Conservation (phyloP, 306 rosid genomes). For the Vigna unguiculata region DNA sequence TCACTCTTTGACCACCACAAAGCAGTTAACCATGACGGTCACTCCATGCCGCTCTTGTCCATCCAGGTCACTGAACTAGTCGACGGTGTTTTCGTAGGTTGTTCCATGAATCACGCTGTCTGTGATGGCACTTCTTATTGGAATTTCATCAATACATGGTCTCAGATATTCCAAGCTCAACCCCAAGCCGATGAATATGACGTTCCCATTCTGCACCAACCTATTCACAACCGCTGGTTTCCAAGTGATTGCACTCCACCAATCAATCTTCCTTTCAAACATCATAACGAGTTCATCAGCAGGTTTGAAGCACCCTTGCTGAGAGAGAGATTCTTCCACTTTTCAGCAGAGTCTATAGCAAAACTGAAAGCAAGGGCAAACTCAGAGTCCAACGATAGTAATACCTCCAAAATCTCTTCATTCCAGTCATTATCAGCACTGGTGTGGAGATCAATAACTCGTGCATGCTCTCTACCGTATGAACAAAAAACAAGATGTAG, state of each 20-base stretch:
- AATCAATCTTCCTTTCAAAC: conserved; percentile 55
- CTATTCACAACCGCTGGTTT: conserved; percentile 60
- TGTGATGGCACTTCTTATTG: conserved; percentile 69
- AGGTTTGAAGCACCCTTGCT: conserved; percentile 53
- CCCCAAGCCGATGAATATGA: not conserved
- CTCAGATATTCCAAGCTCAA: conserved; percentile 59
- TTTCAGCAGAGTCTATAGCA: conserved; percentile 56
- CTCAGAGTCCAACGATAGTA: not conserved
- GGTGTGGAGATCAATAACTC: conserved; percentile 65
- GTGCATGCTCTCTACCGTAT: conserved; percentile 29
- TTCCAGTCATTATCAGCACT: conserved; percentile 67
- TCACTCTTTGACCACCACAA: conserved; percentile 66
- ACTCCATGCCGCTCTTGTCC: conserved; percentile 58
- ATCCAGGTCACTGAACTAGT: conserved; percentile 64
- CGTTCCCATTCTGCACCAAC: conserved; percentile 42
- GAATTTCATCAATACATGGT: conserved; percentile 69
- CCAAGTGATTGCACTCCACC: conserved; percentile 28
- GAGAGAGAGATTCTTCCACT: conserved; percentile 67
- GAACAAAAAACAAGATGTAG: conserved; percentile 48
- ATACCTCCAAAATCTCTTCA: conserved; percentile 50
- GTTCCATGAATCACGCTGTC: conserved; percentile 60
- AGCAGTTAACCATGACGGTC: conserved; percentile 71
- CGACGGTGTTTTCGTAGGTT: conserved; percentile 72
- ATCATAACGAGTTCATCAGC: conserved; percentile 51
- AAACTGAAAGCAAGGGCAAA: conserved; percentile 68